Conservation (phyloP, 73 alveolate species). For the Durusdinium trenchii region DNA sequence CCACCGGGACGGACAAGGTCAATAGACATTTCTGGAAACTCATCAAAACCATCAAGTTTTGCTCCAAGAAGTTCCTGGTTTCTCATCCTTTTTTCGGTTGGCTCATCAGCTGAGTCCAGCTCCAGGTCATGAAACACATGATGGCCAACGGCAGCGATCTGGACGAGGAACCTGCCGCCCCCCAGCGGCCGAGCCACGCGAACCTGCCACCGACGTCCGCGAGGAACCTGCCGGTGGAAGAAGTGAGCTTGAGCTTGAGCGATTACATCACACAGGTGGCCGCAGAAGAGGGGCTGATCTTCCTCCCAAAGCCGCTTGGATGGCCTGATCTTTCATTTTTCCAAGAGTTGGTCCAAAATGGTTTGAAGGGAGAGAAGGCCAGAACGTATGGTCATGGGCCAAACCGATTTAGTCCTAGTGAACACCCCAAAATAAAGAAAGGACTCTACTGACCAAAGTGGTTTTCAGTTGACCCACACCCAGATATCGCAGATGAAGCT, state of each 20-base stretch:
- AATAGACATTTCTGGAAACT: too few relatives aligned
- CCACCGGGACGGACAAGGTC: too few relatives aligned
- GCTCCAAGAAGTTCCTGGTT: too few relatives aligned
- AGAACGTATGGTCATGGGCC: background rate
- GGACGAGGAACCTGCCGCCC: background rate
- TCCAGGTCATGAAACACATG: slow-evolving; percentile 74
- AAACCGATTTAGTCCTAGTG: background rate
- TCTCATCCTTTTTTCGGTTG: background rate
- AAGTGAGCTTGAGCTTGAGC: slow-evolving; percentile 77
- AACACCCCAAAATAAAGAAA: background rate
- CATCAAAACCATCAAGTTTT: too few relatives aligned
- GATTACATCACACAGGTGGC: slow-evolving; percentile 77
- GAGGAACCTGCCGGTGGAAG: slow-evolving; percentile 26
- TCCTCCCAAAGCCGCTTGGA: slow-evolving; percentile 78
- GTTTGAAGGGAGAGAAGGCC: background rate
- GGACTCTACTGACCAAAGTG: background rate
- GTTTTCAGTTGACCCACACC: background rate
- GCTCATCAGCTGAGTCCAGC: background rate
- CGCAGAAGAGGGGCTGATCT: slow-evolving; percentile 82
- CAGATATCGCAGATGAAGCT: background rate
- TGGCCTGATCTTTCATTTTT: background rate
- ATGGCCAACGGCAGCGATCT: slow-evolving; percentile 41
- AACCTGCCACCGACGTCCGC: background rate
- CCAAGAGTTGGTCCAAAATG: background rate
- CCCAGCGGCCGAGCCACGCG: background rate